phyloP scores from a whole-genome alignment of 805 yeast species.

The Cyberlindnera mississippiensis region DNA sequence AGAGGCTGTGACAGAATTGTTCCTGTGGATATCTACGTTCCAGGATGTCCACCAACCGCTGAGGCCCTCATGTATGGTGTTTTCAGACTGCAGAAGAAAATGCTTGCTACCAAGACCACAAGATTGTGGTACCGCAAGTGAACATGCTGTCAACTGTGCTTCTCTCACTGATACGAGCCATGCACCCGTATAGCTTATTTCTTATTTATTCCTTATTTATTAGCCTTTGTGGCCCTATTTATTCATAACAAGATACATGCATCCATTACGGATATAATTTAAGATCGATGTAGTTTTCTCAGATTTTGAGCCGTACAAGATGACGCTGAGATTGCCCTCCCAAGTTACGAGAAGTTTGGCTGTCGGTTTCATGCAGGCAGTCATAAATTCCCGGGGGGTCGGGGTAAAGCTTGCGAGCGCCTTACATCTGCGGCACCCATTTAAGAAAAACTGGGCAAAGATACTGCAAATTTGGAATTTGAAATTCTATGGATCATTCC shows the following conservation, averaged over 20 bases:
- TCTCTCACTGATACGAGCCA: neutral
- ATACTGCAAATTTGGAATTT: no score
- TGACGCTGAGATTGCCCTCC: no score
- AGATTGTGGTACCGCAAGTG: constrained; percentile 79
- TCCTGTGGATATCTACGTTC: constrained; percentile 87
- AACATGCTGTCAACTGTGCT: constrained; percentile 3
- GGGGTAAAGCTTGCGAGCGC: no score
- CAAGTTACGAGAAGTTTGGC: neutral
- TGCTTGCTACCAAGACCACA: constrained; percentile 76
- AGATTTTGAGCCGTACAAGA: no score
- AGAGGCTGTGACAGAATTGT: constrained; percentile 87
- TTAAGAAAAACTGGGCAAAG: no score
- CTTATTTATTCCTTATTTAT: constrained; percentile 1
- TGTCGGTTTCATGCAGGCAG: no score
- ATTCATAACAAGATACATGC: neutral
- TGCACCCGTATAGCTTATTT: neutral
- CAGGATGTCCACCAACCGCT: constrained; percentile 90
- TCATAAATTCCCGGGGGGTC: no score
- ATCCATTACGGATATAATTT: neutral
- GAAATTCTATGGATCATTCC: no score
- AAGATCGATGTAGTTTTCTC: neutral
- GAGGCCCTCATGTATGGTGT: constrained; percentile 91
- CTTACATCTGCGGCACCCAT: no score
- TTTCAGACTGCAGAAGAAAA: constrained; percentile 84
- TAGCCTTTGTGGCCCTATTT: neutral